These are phyloP conservation scores for Ogataea philodendri DNA, from an alignment of 805 yeast genomes.

Conservation along the genomic window DNA sequence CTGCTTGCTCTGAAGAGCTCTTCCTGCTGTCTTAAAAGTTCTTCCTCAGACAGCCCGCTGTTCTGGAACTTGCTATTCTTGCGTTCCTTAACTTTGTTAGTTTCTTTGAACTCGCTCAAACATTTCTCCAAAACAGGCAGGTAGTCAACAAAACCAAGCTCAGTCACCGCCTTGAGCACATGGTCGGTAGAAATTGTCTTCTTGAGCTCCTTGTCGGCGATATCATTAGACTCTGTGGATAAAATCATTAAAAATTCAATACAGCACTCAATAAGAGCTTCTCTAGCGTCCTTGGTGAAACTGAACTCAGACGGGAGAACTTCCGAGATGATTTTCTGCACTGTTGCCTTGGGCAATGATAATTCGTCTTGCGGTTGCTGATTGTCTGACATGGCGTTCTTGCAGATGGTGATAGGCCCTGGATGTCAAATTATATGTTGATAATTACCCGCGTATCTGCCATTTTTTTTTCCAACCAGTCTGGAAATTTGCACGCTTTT, in stretches of 20 bases:
- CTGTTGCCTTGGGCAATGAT: constrained; percentile 67
- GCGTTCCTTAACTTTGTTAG: constrained; percentile 83
- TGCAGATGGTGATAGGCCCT: constrained; percentile 1
- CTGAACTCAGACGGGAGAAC: constrained; percentile 85
- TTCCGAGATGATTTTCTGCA: constrained; percentile 89
- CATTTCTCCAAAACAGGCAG: constrained; percentile 78
- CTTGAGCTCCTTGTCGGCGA: constrained; percentile 93
- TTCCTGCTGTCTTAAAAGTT: constrained; percentile 86
- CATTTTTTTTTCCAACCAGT: constrained; percentile 6
- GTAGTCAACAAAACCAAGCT: constrained; percentile 83
- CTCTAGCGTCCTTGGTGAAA: constrained; percentile 90
- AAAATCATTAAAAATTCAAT: constrained; percentile 93
- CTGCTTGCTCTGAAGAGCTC: constrained; percentile 67
- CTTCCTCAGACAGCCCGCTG: constrained; percentile 90
- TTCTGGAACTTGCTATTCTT: constrained; percentile 91
- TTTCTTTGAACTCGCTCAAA: constrained; percentile 82
- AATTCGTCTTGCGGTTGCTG: constrained; percentile 33
- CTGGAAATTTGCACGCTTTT: constrained; percentile 9
- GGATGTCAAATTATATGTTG: background rate
- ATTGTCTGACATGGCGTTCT: constrained; percentile 22
- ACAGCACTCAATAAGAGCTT: constrained; percentile 92
- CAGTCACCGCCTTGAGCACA: constrained; percentile 83
- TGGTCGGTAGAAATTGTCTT: constrained; percentile 97
- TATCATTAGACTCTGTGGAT: constrained; percentile 90
- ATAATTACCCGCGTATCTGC: constrained; percentile 13